Conservation (phyloP, 2,329 filamentous ascomycete genomes). For the Ophidiomyces ophidiicola region DNA sequence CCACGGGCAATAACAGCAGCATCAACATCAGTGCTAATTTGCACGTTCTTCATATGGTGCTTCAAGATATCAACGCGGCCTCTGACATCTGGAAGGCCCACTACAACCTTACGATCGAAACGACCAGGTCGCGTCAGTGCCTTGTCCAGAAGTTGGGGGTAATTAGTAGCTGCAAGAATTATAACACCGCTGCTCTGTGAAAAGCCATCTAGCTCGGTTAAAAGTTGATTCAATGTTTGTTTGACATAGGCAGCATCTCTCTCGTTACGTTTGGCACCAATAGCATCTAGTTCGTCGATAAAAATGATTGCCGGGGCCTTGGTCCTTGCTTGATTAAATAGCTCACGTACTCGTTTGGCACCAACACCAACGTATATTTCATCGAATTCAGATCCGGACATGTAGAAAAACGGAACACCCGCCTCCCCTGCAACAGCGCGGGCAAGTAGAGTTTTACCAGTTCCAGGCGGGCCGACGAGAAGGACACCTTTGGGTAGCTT, state of each 20-base stretch:
- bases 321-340: constrained; percentile 68
- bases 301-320: constrained; percentile 92
- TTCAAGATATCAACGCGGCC: constrained; percentile 86
- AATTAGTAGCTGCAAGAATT: constrained; percentile 91
- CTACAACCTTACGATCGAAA: constrained; percentile 85
- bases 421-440: constrained; percentile 93
- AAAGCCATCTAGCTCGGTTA: constrained; percentile 95
- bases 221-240: constrained; percentile 91
- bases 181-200: constrained; percentile 90
- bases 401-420: constrained; percentile 98
- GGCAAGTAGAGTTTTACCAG: constrained; percentile 90
- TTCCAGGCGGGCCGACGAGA: constrained; percentile 88
- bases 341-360: constrained; percentile 86
- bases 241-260: constrained; percentile 90
- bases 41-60: constrained; percentile 87
- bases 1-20: constrained; percentile 71
- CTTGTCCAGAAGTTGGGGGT: constrained; percentile 87
- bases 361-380: constrained; percentile 97
- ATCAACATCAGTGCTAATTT: constrained; percentile 67
- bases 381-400: constrained; percentile 98
- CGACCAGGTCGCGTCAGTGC: constrained; percentile 86
- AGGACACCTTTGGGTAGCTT: constrained; percentile 96
- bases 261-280: constrained; percentile 86
- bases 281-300: constrained; percentile 87
- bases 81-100: constrained; percentile 81